Evolutionary conservation across 257 asterid genomes (phyloP).

Genomic region (Solanum phureja): DNA sequence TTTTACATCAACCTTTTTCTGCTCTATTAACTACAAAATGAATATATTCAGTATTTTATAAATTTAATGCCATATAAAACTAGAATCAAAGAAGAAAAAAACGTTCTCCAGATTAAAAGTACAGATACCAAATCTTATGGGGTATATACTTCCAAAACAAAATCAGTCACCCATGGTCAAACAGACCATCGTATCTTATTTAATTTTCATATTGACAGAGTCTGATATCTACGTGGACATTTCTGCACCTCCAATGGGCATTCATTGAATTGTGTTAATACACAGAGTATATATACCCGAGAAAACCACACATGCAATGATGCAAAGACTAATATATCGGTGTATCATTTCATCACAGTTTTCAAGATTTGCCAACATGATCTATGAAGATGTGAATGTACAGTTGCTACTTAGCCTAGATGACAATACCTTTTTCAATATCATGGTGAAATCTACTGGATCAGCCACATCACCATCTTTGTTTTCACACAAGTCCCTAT

Average conservation of each 20-base stretch:
- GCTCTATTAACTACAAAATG: conserved; percentile 60
- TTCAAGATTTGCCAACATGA: neutral
- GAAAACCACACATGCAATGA: neutral
- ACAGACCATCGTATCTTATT: neutral
- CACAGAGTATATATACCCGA: neutral
- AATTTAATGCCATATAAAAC: neutral
- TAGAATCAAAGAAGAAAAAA: neutral
- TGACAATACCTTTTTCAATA: conserved; percentile 67
- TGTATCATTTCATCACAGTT: neutral
- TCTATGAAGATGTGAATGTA: neutral
- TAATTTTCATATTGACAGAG: neutral
- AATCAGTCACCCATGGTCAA: neutral
- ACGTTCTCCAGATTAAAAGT: neutral
- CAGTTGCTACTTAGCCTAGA: neutral
- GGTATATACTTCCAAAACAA: neutral
- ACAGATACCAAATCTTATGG: neutral
- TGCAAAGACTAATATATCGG: conserved; percentile 1
- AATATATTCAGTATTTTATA: neutral
- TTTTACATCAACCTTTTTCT: conserved; percentile 54
- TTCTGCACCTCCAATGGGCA: neutral
- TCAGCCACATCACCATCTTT: conserved; percentile 24
- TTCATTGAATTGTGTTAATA: neutral
- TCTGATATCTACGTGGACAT: neutral
- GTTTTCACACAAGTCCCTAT: conserved; percentile 18
- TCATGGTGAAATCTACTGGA: conserved; percentile 32